Percentiles rank a stretch among this genome's conserved stretches.
phyloP scores from a whole-genome alignment of 2,329 filamentous ascomycete genomes.

The Teratosphaeria epicoccoides region DNA sequence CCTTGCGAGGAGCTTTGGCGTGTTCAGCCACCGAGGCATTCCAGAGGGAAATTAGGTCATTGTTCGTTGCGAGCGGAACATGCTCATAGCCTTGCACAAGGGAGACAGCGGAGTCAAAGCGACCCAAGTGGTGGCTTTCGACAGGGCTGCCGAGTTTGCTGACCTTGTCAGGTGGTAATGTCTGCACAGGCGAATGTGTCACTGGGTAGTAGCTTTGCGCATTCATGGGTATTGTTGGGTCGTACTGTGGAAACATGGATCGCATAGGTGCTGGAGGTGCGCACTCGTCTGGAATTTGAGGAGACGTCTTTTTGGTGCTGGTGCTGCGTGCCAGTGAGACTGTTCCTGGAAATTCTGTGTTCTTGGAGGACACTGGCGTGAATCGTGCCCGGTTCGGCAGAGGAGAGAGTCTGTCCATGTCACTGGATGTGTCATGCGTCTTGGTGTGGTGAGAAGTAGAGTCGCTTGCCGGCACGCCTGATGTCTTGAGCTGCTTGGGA shows the following conservation, averaged over 20 bases:
- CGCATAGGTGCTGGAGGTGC: conserved; percentile 23
- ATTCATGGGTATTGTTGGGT: conserved; percentile 54
- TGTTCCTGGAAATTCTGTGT: conserved; percentile 8
- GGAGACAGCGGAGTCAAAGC: conserved; percentile 19
- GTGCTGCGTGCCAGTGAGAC: not conserved
- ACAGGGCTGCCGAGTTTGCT: conserved; percentile 43
- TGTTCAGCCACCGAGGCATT: conserved; percentile 16
- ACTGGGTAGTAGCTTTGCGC: conserved; percentile 62
- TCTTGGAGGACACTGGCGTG: conserved; percentile 5
- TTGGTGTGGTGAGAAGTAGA: not conserved
- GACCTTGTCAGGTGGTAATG: conserved; percentile 54
- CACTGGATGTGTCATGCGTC: not conserved
- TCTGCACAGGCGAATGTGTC: conserved; percentile 45
- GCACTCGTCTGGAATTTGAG: not conserved
- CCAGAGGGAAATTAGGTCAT: conserved; percentile 20
- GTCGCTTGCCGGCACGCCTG: conserved; percentile 4
- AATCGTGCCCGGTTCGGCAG: conserved; percentile 17
- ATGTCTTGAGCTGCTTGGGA: conserved; percentile 8
- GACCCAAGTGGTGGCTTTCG: conserved; percentile 9
- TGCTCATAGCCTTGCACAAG: conserved; percentile 22
- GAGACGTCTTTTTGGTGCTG: not conserved
- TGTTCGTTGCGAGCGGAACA: conserved; percentile 17
- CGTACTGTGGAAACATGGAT: conserved; percentile 69
- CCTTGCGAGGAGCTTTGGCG: conserved; percentile 18
- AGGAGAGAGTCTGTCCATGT: conserved; percentile 15